A percentile compares a stretch with the other conserved stretches of the same genome.
These are phyloP conservation scores for Luvunga scandens DNA, from an alignment of 345 rosid genomes.

Conservation along the genomic window DNA sequence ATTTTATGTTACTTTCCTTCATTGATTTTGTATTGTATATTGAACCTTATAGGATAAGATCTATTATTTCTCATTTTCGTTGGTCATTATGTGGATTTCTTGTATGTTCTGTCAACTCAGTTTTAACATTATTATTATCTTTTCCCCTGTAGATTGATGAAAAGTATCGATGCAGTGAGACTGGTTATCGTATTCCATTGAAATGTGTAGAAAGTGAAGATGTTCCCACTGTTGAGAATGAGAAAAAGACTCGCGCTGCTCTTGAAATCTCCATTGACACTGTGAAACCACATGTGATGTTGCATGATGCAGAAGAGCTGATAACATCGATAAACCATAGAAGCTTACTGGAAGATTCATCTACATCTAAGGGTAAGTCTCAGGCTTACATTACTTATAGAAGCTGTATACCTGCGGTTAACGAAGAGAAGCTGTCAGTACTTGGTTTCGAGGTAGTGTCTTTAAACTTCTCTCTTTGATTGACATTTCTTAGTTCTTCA, in stretches of 20 bases:
- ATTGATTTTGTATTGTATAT: not conserved
- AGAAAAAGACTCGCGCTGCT: slow-evolving; percentile 35
- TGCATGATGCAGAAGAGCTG: slow-evolving; percentile 24
- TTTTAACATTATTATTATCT: not conserved
- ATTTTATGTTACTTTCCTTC: not conserved
- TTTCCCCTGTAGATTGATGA: slow-evolving; percentile 47
- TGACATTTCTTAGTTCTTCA: not conserved
- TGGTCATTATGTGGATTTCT: not conserved
- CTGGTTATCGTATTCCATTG: slow-evolving; percentile 86
- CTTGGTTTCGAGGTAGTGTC: slow-evolving; percentile 80
- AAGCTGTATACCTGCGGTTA: slow-evolving; percentile 74
- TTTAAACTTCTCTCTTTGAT: not conserved
- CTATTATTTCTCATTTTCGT: not conserved
- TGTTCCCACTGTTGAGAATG: slow-evolving; percentile 20
- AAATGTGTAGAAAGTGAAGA: slow-evolving; percentile 56
- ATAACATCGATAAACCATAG: slow-evolving; percentile 27
- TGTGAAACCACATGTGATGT: slow-evolving; percentile 11
- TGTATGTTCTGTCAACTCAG: not conserved
- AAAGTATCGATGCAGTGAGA: slow-evolving; percentile 89
- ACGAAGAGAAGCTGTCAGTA: slow-evolving; percentile 74
- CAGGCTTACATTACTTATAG: slow-evolving; percentile 71
- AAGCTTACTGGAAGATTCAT: slow-evolving; percentile 47
- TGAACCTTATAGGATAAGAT: not conserved
- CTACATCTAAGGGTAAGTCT: slow-evolving; percentile 27
- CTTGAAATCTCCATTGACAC: slow-evolving; percentile 24